phyloP scores from a whole-genome alignment of 768 basidiomycete genomes.

The Collybiopsis confluens region DNA sequence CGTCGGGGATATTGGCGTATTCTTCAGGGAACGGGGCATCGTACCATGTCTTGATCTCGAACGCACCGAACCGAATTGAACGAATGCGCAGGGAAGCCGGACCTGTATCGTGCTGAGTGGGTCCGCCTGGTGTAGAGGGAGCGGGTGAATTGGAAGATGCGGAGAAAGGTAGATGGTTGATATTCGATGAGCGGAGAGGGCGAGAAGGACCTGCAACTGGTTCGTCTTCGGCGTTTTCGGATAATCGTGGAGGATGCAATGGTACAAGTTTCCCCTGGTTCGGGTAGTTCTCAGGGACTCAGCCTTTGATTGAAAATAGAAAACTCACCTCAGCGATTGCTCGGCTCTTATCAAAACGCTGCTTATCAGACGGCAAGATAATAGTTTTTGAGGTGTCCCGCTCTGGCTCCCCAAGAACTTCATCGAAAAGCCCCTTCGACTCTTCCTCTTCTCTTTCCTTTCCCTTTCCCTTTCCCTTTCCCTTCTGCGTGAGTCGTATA shows the following conservation, averaged over 20 bases:
- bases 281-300: constrained; percentile 3
- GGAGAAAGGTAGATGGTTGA: constrained; percentile 35
- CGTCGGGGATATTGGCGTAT: constrained; percentile 88
- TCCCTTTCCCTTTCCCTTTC: constrained; percentile 62
- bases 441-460: constrained; percentile 67
- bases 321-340: constrained; percentile 66
- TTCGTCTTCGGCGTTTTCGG: constrained; percentile 15
- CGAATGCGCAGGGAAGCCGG: constrained; percentile 63
- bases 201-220: constrained; percentile 52
- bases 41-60: constrained; percentile 97
- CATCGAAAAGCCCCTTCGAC: constrained; percentile 73
- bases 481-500: constrained; percentile 53
- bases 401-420: constrained; percentile 63
- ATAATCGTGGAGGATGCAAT: constrained; percentile 24
- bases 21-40: constrained; percentile 99
- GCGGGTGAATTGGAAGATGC: constrained; percentile 36
- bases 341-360: constrained; percentile 69
- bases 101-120: constrained; percentile 21
- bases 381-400: constrained; percentile 69
- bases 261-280: constrained; percentile 48
- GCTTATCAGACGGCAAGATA: constrained; percentile 57
- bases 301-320: constrained; percentile 5
- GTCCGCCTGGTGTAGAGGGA: constrained; percentile 35
- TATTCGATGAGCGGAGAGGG: constrained; percentile 56
- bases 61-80: constrained; percentile 84